These are phyloP conservation scores for Juglanconis sp. DNA, from an alignment of 2,329 filamentous ascomycete genomes.

Conservation along the genomic window DNA sequence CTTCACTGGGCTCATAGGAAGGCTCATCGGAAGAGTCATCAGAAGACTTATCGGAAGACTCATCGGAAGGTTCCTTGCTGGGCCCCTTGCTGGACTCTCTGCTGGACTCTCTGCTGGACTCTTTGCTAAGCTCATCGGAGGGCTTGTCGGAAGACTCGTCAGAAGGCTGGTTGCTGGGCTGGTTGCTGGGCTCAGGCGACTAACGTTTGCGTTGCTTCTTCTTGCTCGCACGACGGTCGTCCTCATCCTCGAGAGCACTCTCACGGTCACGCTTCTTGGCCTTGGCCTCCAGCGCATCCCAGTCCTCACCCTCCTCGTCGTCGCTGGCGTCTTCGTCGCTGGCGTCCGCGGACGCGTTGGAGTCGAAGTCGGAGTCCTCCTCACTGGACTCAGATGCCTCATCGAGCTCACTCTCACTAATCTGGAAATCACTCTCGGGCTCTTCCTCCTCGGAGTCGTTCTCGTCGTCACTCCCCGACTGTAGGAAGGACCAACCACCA, in stretches of 20 bases:
- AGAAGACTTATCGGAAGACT: no score
- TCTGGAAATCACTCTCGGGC: slow-evolving; percentile 90
- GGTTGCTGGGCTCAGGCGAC: not conserved
- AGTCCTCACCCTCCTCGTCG: slow-evolving; percentile 80
- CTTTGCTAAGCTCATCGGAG: no score
- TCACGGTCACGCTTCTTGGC: slow-evolving; percentile 79
- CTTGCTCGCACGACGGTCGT: slow-evolving; percentile 59
- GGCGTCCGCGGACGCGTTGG: slow-evolving; percentile 79
- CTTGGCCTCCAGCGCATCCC: slow-evolving; percentile 93
- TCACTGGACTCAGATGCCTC: slow-evolving; percentile 73
- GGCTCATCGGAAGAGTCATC: no score
- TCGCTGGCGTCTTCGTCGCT: slow-evolving; percentile 74
- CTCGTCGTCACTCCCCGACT: slow-evolving; percentile 83
- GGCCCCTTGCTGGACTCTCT: no score
- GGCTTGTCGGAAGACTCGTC: not conserved
- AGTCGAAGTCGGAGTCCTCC: slow-evolving; percentile 90
- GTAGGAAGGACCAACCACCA: slow-evolving; percentile 92
- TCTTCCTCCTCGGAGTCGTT: slow-evolving; percentile 74
- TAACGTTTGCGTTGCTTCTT: slow-evolving; percentile 54
- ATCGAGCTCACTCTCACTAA: slow-evolving; percentile 81
- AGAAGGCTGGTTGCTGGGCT: no score
- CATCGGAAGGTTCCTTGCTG: no score
- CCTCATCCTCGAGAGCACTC: slow-evolving; percentile 66
- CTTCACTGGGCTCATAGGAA: no score
- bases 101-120: no score